Evolutionary conservation across 225 moss, liverwort and hornwort species (phyloP).

Genomic region (Sphagnum contortum): DNA sequence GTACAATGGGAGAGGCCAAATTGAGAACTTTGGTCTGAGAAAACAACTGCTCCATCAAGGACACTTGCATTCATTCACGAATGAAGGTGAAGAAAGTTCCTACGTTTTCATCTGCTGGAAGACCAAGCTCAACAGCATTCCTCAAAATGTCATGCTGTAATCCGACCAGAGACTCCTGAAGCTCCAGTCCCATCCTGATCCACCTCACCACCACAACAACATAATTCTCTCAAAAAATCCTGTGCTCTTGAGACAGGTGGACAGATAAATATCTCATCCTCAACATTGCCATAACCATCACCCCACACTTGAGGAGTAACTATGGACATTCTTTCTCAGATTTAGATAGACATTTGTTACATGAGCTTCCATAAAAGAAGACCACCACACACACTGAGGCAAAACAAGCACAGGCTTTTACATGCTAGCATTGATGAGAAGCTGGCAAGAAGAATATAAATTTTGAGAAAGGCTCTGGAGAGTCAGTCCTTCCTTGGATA

Average conservation of each 20-base stretch:
- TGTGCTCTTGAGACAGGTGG: background rate
- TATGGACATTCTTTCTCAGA: too few relatives aligned
- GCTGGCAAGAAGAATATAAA: too few relatives aligned
- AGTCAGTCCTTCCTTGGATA: too few relatives aligned
- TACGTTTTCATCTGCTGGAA: constrained; percentile 52
- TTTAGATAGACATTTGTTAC: too few relatives aligned
- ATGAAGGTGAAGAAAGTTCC: constrained; percentile 6
- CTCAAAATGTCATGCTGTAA: constrained; percentile 43
- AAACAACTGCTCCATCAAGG: background rate
- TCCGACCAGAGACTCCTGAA: constrained; percentile 36
- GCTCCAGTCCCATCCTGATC: constrained; percentile 45
- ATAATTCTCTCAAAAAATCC: background rate
- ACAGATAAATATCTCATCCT: background rate
- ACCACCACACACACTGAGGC: too few relatives aligned
- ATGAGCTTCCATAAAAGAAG: too few relatives aligned
- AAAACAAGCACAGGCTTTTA: too few relatives aligned
- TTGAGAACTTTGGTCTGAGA: background rate
- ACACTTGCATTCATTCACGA: background rate
- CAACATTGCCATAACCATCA: background rate
- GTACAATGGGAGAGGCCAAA: background rate
- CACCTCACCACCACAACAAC: constrained; percentile 7
- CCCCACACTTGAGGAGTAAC: background rate
- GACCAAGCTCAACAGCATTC: constrained; percentile 43
- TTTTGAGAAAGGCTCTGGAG: too few relatives aligned
- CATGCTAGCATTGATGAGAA: too few relatives aligned